Conservation (phyloP, 1,284 basidiomycete genomes). For the Cystobasidiaceae sp. region DNA sequence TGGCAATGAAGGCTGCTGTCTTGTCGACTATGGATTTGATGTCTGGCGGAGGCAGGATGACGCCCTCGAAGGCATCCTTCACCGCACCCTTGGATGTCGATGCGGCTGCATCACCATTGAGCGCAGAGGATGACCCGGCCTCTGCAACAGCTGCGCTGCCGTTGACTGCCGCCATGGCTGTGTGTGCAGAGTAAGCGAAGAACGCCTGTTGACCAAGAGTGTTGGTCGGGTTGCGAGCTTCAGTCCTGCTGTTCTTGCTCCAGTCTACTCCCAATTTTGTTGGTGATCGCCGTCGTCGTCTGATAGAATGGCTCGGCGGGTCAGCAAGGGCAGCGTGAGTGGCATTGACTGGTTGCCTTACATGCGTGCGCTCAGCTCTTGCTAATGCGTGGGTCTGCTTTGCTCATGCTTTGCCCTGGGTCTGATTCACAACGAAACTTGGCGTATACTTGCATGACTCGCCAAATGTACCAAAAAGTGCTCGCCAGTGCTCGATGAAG, state of each 20-base stretch:
- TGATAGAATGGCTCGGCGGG: too few relatives aligned
- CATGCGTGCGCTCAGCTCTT: too few relatives aligned
- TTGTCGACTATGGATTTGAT: constrained; percentile 85
- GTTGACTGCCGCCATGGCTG: not conserved
- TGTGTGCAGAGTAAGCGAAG: not conserved
- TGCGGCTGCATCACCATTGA: not conserved
- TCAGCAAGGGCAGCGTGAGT: too few relatives aligned
- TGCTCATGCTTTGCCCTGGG: too few relatives aligned
- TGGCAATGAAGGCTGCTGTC: constrained; percentile 88
- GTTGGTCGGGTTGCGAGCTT: too few relatives aligned
- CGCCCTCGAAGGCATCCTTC: constrained; percentile 26
- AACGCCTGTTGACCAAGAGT: too few relatives aligned
- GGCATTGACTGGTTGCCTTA: too few relatives aligned
- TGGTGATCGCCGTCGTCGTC: too few relatives aligned
- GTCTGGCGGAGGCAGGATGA: constrained; percentile 46
- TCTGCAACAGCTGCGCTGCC: too few relatives aligned
- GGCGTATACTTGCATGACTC: not conserved
- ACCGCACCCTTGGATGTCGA: constrained; percentile 1
- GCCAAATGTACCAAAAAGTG: not conserved
- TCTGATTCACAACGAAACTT: not conserved
- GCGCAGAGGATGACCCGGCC: not conserved
- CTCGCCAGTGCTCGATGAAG: constrained; percentile 10
- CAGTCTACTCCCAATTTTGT: too few relatives aligned
- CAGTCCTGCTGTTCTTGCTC: too few relatives aligned
- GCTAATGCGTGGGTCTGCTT: not conserved